Base-by-base conservation (phyloP, 805 yeast genomes). In the Teunomyces cretensis region DNA sequence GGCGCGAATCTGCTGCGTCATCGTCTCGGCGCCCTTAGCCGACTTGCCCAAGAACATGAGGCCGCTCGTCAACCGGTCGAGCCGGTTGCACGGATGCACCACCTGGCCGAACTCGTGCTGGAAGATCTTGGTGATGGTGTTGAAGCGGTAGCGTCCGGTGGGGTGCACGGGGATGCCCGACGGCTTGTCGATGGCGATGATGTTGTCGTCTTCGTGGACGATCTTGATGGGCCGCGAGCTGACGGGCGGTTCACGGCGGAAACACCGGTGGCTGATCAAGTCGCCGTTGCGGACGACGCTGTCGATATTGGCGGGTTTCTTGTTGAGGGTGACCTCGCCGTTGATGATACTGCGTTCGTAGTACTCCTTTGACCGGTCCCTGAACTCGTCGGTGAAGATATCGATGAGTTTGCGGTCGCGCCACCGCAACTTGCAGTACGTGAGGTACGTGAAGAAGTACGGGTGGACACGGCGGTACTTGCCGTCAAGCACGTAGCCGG, bases 101-200 rank as follows among this genome's bases (percentile, higher is more conserved):
- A 68, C 66, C 33, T 77, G 68, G 1, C 84, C 84, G 47, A 74
- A 62, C 55, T 91, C 95, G 44, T 81, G 79, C 61, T 88, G 84
- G 52, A 94, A 65, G 3, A 89, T 79, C 61, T 83, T 84, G 9
- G 95, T 87, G 15, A 88, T 78, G 0, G 96, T 80, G 61, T 84
- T 80, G 64, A 81, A 80, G 59, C 94, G 60, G 72, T 83, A 81
- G 51, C 91, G 68, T 0, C 98, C 99, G 0, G 97, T 86, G 3
- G 99, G 98, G 62, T 94, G 99, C 0, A 88, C 96, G 0, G 99
- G 97, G 2, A 94, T 76, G 0, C 99, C 97, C 3, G 94, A 78
- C 0, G 99, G 99, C 53, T 94, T 94, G 62, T 92, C 96, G 16
- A 94, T 84, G 2, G 87, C 95, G 4, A 94, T 72, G 16, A 89